Conservation (phyloP, 306 rosid species). For the Cucurbita argyrosperma region DNA sequence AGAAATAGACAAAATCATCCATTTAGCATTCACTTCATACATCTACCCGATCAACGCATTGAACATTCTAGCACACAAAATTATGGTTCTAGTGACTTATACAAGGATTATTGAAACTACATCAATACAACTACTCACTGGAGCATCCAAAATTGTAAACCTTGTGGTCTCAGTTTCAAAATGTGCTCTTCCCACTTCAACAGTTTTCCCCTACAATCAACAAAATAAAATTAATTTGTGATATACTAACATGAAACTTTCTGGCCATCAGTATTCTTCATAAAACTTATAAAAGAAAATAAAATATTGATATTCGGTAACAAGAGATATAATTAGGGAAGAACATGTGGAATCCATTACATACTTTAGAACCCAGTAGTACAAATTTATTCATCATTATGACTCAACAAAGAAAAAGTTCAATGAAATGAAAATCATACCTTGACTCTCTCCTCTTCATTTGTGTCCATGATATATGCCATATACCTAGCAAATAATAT, state of each 20-base stretch:
- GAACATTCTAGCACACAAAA: background rate
- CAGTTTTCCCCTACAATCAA: slow-evolving; percentile 71
- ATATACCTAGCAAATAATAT: slow-evolving; percentile 54
- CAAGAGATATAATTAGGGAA: background rate
- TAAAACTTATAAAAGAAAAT: too few species aligned
- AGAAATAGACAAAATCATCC: background rate
- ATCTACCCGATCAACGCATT: background rate
- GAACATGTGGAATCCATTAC: background rate
- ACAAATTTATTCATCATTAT: background rate
- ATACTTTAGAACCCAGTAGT: background rate
- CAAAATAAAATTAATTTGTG: background rate
- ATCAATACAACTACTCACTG: slow-evolving; percentile 39
- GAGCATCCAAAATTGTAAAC: slow-evolving; percentile 96
- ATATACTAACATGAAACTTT: too few species aligned
- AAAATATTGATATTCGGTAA: background rate
- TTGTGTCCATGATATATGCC: slow-evolving; percentile 99
- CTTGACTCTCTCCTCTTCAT: slow-evolving; percentile 92
- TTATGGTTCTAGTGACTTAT: background rate
- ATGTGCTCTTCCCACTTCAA: slow-evolving; percentile 98
- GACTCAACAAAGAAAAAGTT: background rate
- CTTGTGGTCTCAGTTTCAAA: slow-evolving; percentile 84
- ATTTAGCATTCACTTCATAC: background rate
- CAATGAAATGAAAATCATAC: slow-evolving; percentile 19
- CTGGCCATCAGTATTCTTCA: too few species aligned
- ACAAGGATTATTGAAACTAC: background rate